These are phyloP conservation scores for Orbilia oligospora DNA, from an alignment of 2,329 filamentous ascomycete genomes.

Conservation along the genomic window DNA sequence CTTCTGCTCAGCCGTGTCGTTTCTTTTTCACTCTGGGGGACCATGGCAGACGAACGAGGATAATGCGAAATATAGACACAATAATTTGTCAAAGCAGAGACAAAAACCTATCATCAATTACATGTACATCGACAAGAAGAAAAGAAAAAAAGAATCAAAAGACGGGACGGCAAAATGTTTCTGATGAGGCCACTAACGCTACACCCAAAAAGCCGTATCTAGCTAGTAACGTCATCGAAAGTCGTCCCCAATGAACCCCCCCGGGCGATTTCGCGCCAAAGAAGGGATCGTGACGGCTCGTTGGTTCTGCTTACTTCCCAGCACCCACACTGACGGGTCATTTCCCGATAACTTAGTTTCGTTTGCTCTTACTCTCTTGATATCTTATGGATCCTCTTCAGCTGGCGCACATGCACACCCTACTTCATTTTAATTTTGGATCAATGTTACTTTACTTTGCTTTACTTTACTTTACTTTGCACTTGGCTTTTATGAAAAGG, in stretches of 20 bases:
- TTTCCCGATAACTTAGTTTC: conserved; percentile 51
- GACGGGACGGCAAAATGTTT: conserved; percentile 58
- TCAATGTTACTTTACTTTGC: background rate
- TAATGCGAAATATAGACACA: conserved; percentile 32
- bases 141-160: background rate
- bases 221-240: conserved; percentile 53
- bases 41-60: conserved; percentile 13
- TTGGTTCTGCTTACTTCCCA: conserved; percentile 51
- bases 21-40: conserved; percentile 34
- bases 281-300: conserved; percentile 52
- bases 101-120: conserved; percentile 19
- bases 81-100: conserved; percentile 43
- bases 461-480: no score
- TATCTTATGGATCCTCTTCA: conserved; percentile 6
- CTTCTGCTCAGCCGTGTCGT: conserved; percentile 38
- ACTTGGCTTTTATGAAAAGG: no score
- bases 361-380: conserved; percentile 34
- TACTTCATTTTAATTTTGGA: conserved; percentile 15
- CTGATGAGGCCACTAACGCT: conserved; percentile 51
- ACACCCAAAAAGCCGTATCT: conserved; percentile 27
- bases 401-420: conserved; percentile 11
- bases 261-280: conserved; percentile 49
- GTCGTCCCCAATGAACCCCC: conserved; percentile 25
- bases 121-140: conserved; percentile 6
- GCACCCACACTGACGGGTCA: conserved; percentile 60